phyloP scores from a whole-genome alignment of 495 filamentous ascomycete genomes.

The Penicillium silybi region DNA sequence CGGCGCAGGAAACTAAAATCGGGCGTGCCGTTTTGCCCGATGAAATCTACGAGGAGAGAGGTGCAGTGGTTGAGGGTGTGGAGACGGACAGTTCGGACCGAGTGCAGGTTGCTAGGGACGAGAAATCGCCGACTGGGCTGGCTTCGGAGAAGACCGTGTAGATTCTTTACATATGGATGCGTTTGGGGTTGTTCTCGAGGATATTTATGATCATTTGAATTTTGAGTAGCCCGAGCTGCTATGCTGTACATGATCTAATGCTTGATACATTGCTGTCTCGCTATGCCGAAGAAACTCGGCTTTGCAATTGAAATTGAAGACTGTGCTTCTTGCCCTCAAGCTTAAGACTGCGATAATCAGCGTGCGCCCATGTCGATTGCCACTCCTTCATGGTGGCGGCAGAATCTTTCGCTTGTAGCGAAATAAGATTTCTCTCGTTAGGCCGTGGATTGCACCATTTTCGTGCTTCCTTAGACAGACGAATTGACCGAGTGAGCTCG shows the following conservation, averaged over 20 bases:
- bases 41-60: slow-evolving; percentile 43
- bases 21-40: slow-evolving; percentile 41
- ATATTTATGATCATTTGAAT: background rate
- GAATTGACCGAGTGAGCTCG: background rate
- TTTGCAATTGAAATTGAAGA: background rate
- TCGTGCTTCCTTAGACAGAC: too few relatives aligned
- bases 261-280: background rate
- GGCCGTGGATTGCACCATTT: background rate
- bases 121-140: background rate
- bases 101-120: slow-evolving; percentile 1
- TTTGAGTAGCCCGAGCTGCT: background rate
- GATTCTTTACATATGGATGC: background rate
- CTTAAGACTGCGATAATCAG: background rate
- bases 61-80: slow-evolving; percentile 27
- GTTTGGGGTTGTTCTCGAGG: background rate
- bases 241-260: background rate
- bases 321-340: background rate
- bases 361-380: background rate
- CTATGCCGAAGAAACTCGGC: background rate
- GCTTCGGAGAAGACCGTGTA: background rate
- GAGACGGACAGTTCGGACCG: slow-evolving; percentile 19
- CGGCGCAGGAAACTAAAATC: slow-evolving; percentile 35
- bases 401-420: background rate
- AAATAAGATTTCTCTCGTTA: background rate
- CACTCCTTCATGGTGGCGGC: background rate